These are phyloP conservation scores for Casuarina equisetifolia DNA, from an alignment of 306 rosid species.

Conservation along the genomic window DNA sequence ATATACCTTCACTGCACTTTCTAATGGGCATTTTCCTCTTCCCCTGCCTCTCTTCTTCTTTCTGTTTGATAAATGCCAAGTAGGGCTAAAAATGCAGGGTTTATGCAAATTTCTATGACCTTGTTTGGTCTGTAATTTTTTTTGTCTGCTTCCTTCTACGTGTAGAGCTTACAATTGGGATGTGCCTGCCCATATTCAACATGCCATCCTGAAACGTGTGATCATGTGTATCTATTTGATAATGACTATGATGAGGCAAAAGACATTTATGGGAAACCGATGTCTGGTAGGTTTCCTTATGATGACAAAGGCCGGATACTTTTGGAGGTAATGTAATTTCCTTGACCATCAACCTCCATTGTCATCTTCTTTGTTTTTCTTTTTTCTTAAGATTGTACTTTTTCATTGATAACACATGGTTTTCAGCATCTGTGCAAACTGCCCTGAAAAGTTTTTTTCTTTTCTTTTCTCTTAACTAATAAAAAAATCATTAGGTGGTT, in stretches of 20 bases:
- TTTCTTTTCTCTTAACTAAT: no score
- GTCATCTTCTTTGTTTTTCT: not conserved
- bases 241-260: conserved; percentile 90
- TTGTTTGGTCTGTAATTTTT: conserved; percentile 16
- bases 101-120: conserved; percentile 10
- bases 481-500: no score
- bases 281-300: conserved; percentile 90
- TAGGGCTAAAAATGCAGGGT: not conserved
- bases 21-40: not conserved
- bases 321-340: conserved; percentile 69
- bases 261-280: conserved; percentile 81
- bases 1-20: not conserved
- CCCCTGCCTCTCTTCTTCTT: not conserved
- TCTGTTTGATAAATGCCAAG: not conserved
- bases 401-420: not conserved
- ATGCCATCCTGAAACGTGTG: conserved; percentile 87
- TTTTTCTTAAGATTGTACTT: not conserved
- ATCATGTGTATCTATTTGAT: conserved; percentile 89
- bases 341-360: conserved; percentile 24
- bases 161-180: conserved; percentile 76
- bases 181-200: conserved; percentile 68
- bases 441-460: no score
- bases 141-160: conserved; percentile 16
- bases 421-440: not conserved
- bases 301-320: conserved; percentile 82